Evolutionary conservation across 1,284 basidiomycete genomes (phyloP), one percentile per base, ranked within the genome.

Genomic region (Malassezia sp.): DNA sequence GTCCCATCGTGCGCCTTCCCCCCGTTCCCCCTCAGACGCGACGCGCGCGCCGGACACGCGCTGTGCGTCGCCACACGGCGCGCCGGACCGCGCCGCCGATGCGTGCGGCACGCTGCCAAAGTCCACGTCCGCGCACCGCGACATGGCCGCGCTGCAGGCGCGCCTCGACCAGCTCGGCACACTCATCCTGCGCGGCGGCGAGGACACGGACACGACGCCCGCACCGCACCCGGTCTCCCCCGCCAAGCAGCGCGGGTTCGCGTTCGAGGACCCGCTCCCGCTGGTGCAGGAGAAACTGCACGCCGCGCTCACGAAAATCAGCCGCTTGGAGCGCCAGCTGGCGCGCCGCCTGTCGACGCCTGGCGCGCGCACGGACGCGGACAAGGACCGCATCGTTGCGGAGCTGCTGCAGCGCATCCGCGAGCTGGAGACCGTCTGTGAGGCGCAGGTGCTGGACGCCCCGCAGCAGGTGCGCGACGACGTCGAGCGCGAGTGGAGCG

Each of bases 381-480:
- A 38, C 5, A 59, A 67, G 35, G 48, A 44, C 10, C 37, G 20
- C 6, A 36, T 57, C 3, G 63, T 67, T 33, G 45, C 38, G 0
- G 33, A 44, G 8, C 50, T 62, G 3, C 49, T 53, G 23, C 56
- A 56, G 38, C 57, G 59, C 22, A 42, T 65, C 0, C 35, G 33
- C 10, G 64, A 67, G 41, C 54, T 65, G 11, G 63, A 65, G 50
- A 54, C 58, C 5, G 63, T 63, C 4, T 59, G 57, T 36, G 63
- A 63, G 18, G 61, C 55, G 2, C 60, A 63, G 38, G 51, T 54
- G 1, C 27, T 31, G n/a, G 56, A 60, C 15, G 56, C 62, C 2
- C 57, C 61, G 12, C 59, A 52, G 18, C 53, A 57, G 18, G 50
- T 61, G 32, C 56, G 61, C 12, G 64, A 63, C 44, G 64, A 65